These are phyloP conservation scores for Stylonectria norvegica DNA, from an alignment of 2,329 filamentous ascomycete genomes.

Conservation along the genomic window DNA sequence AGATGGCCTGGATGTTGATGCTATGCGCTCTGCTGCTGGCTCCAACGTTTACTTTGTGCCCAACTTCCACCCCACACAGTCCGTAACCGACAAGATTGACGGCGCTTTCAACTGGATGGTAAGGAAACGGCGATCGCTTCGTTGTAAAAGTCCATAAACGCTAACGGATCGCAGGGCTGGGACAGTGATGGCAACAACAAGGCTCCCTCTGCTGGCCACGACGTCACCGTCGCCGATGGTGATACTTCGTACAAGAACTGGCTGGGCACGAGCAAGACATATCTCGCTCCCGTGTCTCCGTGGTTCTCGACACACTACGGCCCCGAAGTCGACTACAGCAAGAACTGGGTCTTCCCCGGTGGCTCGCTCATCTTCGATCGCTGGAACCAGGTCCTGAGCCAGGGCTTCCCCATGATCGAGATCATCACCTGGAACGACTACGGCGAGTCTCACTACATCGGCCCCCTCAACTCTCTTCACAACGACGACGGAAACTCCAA, in stretches of 20 bases:
- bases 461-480: conserved; percentile 43
- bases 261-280: conserved; percentile 41
- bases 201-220: conserved; percentile 39
- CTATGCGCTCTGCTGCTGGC: conserved; percentile 41
- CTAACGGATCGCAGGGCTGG: conserved; percentile 37
- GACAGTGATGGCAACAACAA: conserved; percentile 45
- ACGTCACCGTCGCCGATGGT: conserved; percentile 40
- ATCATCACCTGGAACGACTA: conserved; percentile 50
- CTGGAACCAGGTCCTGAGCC: conserved; percentile 46
- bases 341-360: conserved; percentile 58
- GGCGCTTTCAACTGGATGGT: conserved; percentile 44
- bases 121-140: not conserved
- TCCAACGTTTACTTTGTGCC: conserved; percentile 46
- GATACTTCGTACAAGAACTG: conserved; percentile 34
- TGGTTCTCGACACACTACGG: conserved; percentile 49
- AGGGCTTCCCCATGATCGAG: conserved; percentile 47
- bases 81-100: conserved; percentile 39
- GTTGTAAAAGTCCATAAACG: not conserved
- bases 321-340: conserved; percentile 31
- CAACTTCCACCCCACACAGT: conserved; percentile 44
- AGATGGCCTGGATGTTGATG: conserved; percentile 42
- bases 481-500: conserved; percentile 44
- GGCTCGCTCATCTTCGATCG: conserved; percentile 58
- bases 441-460: conserved; percentile 54
- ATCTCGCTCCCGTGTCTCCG: conserved; percentile 40